Evolutionary conservation across 2,329 filamentous ascomycete genomes (phyloP).

Genomic region (Fusarium compactum): DNA sequence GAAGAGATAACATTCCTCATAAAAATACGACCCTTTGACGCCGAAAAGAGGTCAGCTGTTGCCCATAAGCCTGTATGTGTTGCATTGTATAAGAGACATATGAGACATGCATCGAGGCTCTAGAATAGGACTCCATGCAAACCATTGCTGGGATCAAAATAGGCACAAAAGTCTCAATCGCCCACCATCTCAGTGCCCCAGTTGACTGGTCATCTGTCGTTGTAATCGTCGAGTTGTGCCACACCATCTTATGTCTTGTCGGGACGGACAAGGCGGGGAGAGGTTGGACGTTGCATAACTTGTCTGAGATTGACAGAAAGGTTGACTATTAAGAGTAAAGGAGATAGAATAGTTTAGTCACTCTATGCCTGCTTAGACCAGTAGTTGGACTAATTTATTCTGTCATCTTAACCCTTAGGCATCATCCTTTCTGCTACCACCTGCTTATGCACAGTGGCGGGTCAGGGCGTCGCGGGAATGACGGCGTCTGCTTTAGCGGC

Average conservation of each 20-base stretch:
- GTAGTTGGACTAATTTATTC: neutral
- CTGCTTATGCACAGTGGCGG: slow-evolving; percentile 38
- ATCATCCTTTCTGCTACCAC: neutral
- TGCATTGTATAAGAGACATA: slow-evolving; percentile 26
- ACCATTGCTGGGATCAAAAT: slow-evolving; percentile 15
- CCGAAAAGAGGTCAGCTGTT: slow-evolving; percentile 29
- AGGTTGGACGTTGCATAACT: slow-evolving; percentile 18
- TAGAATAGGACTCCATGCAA: slow-evolving; percentile 12
- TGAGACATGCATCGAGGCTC: slow-evolving; percentile 31
- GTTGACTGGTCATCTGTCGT: slow-evolving; percentile 42
- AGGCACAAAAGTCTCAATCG: slow-evolving; percentile 39
- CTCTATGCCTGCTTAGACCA: too few species aligned
- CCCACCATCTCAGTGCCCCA: slow-evolving; percentile 31
- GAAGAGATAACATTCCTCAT: neutral
- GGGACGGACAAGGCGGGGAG: slow-evolving; percentile 21
- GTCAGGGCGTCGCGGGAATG: slow-evolving; percentile 33
- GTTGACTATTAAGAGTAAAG: neutral
- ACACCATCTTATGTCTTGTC: slow-evolving; percentile 34
- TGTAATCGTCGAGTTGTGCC: slow-evolving; percentile 23
- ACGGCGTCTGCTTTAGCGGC: slow-evolving; percentile 35
- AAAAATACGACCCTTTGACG: slow-evolving; percentile 12
- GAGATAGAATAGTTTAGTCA: too few species aligned
- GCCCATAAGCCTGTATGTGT: slow-evolving; percentile 21
- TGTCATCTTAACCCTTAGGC: neutral
- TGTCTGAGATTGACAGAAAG: neutral